Conservation (phyloP, 441 rosid genomes). For the Arabidopsis hybrid region DNA sequence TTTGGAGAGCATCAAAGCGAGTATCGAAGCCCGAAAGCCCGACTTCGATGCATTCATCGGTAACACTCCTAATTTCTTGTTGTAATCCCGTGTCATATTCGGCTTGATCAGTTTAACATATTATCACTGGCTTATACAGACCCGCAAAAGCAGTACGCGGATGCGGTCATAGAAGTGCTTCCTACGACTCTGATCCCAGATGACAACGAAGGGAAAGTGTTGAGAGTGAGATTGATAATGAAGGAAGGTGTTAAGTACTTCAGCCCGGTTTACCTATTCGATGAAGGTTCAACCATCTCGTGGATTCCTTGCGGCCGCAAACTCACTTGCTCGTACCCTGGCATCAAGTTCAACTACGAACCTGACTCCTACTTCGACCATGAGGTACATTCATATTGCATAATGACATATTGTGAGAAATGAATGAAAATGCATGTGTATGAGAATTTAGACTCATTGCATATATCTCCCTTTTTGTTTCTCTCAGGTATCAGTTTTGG, state of each 20-base stretch:
- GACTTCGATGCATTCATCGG: slow-evolving; percentile 98
- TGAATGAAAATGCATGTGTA: neutral
- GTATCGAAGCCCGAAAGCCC: slow-evolving; percentile 94
- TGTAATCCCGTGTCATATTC: neutral
- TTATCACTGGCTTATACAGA: slow-evolving; percentile 53
- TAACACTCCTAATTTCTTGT: slow-evolving; percentile 30
- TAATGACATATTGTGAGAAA: neutral
- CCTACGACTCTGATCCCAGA: slow-evolving; percentile 91
- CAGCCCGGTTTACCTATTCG: slow-evolving; percentile 90
- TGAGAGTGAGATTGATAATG: slow-evolving; percentile 93
- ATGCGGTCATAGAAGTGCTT: slow-evolving; percentile 93
- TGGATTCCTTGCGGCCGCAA: slow-evolving; percentile 99
- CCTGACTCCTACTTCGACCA: slow-evolving; percentile 77
- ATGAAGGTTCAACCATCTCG: slow-evolving; percentile 89
- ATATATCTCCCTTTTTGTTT: neutral
- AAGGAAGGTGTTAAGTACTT: slow-evolving; percentile 91
- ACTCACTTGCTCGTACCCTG: slow-evolving; percentile 98
- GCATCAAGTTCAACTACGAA: slow-evolving; percentile 85
- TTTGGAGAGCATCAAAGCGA: slow-evolving; percentile 94
- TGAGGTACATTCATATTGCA: slow-evolving; percentile 34
- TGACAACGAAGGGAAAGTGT: slow-evolving; percentile 89
- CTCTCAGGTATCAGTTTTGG: slow-evolving; percentile 80
- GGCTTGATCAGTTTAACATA: neutral
- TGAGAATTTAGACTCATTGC: neutral
- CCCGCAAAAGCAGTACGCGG: slow-evolving; percentile 95